Conservation (phyloP, 441 rosid species). For the Corymbia calophylla region DNA sequence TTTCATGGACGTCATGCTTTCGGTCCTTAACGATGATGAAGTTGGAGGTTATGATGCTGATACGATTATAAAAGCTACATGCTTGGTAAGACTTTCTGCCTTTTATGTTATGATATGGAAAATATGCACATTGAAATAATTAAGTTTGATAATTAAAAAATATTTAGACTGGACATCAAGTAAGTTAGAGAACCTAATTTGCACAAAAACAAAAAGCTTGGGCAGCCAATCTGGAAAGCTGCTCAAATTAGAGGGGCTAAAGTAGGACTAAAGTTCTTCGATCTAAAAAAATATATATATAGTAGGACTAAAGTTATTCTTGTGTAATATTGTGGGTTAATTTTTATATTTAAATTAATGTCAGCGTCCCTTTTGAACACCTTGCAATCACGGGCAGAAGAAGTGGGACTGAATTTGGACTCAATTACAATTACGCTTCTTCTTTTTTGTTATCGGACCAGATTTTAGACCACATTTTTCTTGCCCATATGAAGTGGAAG, state of each 20-base stretch:
- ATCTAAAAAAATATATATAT: no score
- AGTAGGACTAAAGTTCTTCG: neutral
- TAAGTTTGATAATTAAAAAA: neutral
- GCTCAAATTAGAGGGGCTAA: neutral
- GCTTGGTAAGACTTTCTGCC: slow-evolving; percentile 17
- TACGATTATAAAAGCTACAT: slow-evolving; percentile 29
- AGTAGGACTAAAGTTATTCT: neutral
- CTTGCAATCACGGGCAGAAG: neutral
- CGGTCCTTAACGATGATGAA: slow-evolving; percentile 15
- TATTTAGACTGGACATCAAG: neutral
- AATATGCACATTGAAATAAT: neutral
- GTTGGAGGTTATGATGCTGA: slow-evolving; percentile 20
- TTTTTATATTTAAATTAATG: neutral
- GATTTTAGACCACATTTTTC: neutral
- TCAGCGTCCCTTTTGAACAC: neutral
- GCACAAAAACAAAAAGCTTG: neutral
- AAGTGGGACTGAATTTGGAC: neutral
- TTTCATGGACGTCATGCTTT: slow-evolving; percentile 41
- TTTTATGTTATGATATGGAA: neutral
- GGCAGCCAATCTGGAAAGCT: neutral
- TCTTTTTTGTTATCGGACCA: neutral
- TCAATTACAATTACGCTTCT: neutral
- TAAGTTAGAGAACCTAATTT: neutral
- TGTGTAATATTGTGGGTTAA: neutral
- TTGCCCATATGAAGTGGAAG: neutral